phyloP scores from a whole-genome alignment of 495 filamentous ascomycete species.

The Pseudoneurospora amorphoporcata region DNA sequence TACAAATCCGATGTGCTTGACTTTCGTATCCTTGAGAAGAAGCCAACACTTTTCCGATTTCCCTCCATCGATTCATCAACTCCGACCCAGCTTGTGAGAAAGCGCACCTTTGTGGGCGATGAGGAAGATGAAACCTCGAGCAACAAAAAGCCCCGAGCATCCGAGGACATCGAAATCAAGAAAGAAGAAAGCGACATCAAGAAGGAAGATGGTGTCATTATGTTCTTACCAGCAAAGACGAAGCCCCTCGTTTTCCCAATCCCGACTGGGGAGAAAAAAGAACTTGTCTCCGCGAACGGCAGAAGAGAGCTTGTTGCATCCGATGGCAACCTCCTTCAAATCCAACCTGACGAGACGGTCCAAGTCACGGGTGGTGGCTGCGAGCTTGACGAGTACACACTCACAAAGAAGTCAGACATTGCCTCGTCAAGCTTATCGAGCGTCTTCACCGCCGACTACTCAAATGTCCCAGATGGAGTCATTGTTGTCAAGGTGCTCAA shows the following conservation, averaged over 20 bases:
- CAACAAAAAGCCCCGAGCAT: constrained; percentile 28
- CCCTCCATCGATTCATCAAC: constrained; percentile 12
- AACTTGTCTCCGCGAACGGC: constrained; percentile 30
- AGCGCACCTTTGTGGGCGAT: constrained; percentile 31
- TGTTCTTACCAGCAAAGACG: constrained; percentile 33
- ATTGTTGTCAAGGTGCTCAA: constrained; percentile 43
- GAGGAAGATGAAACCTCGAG: constrained; percentile 20
- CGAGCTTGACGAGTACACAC: constrained; percentile 33
- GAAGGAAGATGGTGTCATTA: constrained; percentile 33
- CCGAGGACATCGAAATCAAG: constrained; percentile 9
- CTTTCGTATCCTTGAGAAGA: constrained; percentile 40
- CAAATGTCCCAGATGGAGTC: constrained; percentile 30
- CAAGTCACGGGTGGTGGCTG: constrained; percentile 26
- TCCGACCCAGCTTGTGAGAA: constrained; percentile 23
- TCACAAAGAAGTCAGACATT: constrained; percentile 37
- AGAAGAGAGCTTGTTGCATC: constrained; percentile 14
- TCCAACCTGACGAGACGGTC: constrained; percentile 31
- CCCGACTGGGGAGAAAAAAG: constrained; percentile 31
- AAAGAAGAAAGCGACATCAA: neutral
- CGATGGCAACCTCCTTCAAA: constrained; percentile 25
- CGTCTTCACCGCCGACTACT: constrained; percentile 40
- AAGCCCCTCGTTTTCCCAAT: constrained; percentile 33
- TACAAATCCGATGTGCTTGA: constrained; percentile 32
- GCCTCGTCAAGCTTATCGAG: constrained; percentile 34
- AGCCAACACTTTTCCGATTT: constrained; percentile 21